Conservation (phyloP, 306 rosid genomes). For the Mucuna pruriens region DNA sequence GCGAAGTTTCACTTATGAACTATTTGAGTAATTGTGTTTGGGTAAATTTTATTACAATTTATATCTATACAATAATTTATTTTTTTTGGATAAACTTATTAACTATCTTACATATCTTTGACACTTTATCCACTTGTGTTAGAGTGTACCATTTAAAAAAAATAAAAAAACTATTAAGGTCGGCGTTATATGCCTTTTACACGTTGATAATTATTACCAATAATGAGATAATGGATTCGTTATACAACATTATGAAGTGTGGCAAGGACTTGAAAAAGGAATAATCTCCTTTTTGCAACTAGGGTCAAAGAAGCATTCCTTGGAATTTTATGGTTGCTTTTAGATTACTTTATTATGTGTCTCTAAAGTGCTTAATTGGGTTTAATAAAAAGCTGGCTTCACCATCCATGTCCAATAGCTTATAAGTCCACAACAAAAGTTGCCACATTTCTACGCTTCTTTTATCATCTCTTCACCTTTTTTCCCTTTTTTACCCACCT, state of each 20-base stretch:
- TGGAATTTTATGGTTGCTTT: constrained; percentile 45
- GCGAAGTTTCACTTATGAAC: too few species aligned
- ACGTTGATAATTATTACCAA: background rate
- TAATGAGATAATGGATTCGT: constrained; percentile 20
- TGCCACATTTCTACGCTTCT: background rate
- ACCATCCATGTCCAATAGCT: background rate
- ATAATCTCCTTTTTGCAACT: constrained; percentile 9
- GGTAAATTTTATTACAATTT: too few species aligned
- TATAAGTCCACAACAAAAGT: background rate
- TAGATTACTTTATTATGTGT: constrained; percentile 42
- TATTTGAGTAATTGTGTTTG: too few species aligned
- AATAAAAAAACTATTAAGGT: background rate
- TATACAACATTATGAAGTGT: background rate
- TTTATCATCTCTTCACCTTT: background rate
- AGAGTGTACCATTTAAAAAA: too few species aligned
- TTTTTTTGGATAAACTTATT: too few species aligned
- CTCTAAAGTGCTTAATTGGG: constrained; percentile 41
- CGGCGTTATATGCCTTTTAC: background rate
- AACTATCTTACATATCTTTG: too few species aligned
- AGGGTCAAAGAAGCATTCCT: background rate
- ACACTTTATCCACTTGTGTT: too few species aligned
- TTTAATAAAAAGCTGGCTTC: constrained; percentile 17
- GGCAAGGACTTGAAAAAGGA: constrained; percentile 27
- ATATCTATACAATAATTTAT: too few species aligned
- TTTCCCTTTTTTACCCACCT: too few species aligned